phyloP scores from a whole-genome alignment of 257 asterid species.

The Prunella vulgaris region DNA sequence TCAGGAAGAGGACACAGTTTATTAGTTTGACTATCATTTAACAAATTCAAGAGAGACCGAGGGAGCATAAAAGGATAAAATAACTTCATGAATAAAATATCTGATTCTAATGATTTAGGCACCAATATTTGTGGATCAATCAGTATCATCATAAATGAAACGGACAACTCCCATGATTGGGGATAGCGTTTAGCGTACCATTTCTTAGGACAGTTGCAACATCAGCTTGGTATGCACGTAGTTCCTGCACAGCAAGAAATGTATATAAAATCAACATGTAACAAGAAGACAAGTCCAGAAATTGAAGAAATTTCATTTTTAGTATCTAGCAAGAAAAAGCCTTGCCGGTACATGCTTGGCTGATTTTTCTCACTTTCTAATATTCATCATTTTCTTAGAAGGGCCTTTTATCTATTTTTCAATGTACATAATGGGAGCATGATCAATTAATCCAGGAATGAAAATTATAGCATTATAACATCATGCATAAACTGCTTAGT shows the following conservation, averaged over 20 bases:
- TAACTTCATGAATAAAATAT: neutral
- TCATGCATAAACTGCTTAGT: neutral
- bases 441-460: neutral
- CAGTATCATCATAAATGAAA: neutral
- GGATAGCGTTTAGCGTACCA: constrained; percentile 46
- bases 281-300: constrained; percentile 2
- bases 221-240: constrained; percentile 99
- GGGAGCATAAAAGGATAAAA: neutral
- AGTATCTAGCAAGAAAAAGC: neutral
- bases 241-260: constrained; percentile 52
- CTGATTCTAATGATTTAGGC: neutral
- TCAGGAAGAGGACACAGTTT: neutral
- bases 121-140: constrained; percentile 10
- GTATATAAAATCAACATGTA: constrained; percentile 12
- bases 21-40: neutral
- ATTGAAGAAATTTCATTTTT: neutral
- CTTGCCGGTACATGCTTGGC: neutral
- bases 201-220: constrained; percentile 91
- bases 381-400: neutral
- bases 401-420: neutral
- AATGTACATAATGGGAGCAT: neutral
- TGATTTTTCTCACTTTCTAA: neutral
- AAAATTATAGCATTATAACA: neutral
- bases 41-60: neutral
- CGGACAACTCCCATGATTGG: constrained; percentile 4